phyloP scores from a whole-genome alignment of 2,329 filamentous ascomycete genomes.

The Dothiorella sarmentorum region DNA sequence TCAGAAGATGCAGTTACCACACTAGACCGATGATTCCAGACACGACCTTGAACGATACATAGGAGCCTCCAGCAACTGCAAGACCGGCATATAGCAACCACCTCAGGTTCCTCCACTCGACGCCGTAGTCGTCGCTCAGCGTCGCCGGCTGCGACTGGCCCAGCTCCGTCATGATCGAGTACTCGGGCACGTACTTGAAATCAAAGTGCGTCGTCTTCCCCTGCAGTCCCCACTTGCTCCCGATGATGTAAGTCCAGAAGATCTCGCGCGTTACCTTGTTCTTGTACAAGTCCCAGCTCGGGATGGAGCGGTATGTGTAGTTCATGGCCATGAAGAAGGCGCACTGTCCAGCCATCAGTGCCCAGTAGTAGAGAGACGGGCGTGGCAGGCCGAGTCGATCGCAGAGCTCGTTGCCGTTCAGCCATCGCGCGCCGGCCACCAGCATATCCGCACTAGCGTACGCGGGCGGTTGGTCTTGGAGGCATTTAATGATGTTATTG shows the following conservation, averaged over 20 bases:
- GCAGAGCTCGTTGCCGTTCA: conserved; percentile 64
- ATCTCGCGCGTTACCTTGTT: conserved; percentile 51
- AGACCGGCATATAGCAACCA: conserved; percentile 42
- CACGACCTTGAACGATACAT: conserved; percentile 28
- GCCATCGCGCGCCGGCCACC: conserved; percentile 63
- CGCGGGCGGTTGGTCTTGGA: conserved; percentile 64
- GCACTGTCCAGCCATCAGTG: conserved; percentile 62
- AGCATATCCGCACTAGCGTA: conserved; percentile 65
- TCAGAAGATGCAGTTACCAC: not conserved
- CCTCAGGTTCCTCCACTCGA: conserved; percentile 49
- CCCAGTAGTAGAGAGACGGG: conserved; percentile 56
- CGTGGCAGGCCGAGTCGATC: conserved; percentile 57
- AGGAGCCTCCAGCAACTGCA: conserved; percentile 26
- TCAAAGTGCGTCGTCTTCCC: conserved; percentile 62
- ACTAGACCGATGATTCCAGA: not conserved
- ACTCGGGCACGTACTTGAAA: conserved; percentile 66
- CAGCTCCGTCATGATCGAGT: conserved; percentile 49
- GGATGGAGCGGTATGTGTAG: conserved; percentile 51
- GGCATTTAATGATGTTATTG: conserved; percentile 69
- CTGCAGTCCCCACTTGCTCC: conserved; percentile 61
- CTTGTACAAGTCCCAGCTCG: conserved; percentile 49
- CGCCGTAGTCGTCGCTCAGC: conserved; percentile 32
- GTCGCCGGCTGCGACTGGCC: conserved; percentile 42
- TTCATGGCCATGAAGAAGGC: conserved; percentile 59
- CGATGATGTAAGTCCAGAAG: conserved; percentile 60